phyloP scores from a whole-genome alignment of 1,284 basidiomycete genomes.

The Trichosporon sp. region DNA sequence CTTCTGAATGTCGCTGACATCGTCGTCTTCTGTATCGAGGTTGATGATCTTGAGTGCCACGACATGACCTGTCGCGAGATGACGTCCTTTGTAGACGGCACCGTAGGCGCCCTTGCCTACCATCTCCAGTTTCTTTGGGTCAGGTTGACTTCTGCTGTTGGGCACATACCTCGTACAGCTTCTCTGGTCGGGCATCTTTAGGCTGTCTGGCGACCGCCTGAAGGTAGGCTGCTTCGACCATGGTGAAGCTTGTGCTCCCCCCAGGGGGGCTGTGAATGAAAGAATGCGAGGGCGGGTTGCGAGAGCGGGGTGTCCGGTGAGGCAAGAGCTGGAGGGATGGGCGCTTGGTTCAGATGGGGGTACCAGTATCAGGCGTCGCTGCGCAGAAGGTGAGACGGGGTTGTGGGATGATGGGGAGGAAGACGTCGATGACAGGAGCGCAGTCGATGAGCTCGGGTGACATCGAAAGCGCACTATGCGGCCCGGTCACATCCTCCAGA shows the following conservation, averaged over 20 bases:
- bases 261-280: neutral
- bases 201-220: slow-evolving; percentile 44
- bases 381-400: neutral
- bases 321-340: neutral
- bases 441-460: slow-evolving; percentile 13
- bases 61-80: slow-evolving; percentile 77
- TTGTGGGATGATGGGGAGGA: neutral
- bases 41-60: slow-evolving; percentile 98
- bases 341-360: neutral
- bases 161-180: slow-evolving; percentile 47
- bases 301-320: neutral
- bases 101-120: slow-evolving; percentile 95
- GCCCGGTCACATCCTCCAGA: neutral
- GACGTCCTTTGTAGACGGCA: slow-evolving; percentile 90
- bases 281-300: slow-evolving; percentile 3
- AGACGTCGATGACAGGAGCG: slow-evolving; percentile 3
- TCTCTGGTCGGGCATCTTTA: slow-evolving; percentile 50
- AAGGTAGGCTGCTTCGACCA: slow-evolving; percentile 48
- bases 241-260: slow-evolving; percentile 29
- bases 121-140: slow-evolving; percentile 66
- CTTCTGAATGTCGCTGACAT: slow-evolving; percentile 93
- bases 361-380: neutral
- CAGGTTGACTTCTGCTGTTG: slow-evolving; percentile 19
- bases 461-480: neutral
- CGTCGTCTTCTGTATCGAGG: slow-evolving; percentile 94